Evolutionary conservation across 2,329 filamentous ascomycete genomes (phyloP).

Genomic region (Sclerotinia nivalis): DNA sequence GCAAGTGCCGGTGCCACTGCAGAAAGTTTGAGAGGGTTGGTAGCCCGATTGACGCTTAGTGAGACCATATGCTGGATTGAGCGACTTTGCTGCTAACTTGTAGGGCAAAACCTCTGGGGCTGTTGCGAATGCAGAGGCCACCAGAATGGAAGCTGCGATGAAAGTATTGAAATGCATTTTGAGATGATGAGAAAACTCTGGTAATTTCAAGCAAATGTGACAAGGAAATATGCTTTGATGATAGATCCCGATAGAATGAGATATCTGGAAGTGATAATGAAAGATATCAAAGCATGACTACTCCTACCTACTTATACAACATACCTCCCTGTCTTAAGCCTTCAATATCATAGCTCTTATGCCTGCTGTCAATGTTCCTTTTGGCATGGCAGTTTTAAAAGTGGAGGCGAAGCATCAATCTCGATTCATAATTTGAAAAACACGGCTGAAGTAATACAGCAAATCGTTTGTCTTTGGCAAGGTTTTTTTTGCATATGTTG

Average conservation of each 20-base stretch:
- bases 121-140: background rate
- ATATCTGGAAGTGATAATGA: background rate
- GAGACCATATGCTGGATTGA: conserved; percentile 5
- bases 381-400: background rate
- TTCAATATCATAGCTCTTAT: background rate
- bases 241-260: background rate
- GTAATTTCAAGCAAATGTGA: background rate
- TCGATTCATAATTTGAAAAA: conserved; percentile 6
- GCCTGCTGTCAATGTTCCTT: background rate
- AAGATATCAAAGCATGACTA: background rate
- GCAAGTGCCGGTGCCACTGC: conserved; percentile 16
- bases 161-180: conserved; percentile 13
- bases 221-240: background rate
- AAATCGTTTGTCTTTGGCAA: background rate
- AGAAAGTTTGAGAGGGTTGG: conserved; percentile 20
- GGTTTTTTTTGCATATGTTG: background rate
- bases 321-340: background rate
- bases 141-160: background rate
- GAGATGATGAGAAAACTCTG: background rate
- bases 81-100: conserved; percentile 18
- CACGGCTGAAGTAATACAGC: conserved; percentile 10
- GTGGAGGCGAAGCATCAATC: conserved; percentile 17
- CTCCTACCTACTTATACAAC: conserved; percentile 4
- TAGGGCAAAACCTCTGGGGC: conserved; percentile 2
- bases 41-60: conserved; percentile 23